A percentile compares a stretch with the other conserved stretches of the same genome.
Conservation (phyloP, 1,139 yeast species). For the Geotrichum siamense region DNA sequence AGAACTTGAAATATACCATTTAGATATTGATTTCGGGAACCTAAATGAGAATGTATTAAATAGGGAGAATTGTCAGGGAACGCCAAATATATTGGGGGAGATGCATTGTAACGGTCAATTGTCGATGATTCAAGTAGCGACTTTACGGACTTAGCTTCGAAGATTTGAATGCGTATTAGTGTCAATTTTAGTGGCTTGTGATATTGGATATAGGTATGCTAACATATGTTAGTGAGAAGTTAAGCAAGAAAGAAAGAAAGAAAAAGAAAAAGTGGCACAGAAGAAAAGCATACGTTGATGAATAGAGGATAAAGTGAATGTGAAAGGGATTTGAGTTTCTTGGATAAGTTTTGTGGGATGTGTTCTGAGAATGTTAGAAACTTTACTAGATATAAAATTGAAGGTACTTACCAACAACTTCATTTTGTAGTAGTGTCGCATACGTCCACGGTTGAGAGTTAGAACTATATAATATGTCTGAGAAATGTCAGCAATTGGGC, state of each 20-base stretch:
- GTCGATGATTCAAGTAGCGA: constrained; percentile 16
- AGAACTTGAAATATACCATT: constrained; percentile 54
- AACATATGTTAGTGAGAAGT: too few species aligned
- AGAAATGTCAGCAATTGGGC: neutral
- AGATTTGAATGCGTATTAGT: constrained; percentile 59
- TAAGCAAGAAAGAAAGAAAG: neutral
- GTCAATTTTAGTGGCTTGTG: constrained; percentile 36
- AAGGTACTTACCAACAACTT: constrained; percentile 5
- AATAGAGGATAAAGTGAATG: constrained; percentile 36
- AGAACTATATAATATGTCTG: constrained; percentile 50
- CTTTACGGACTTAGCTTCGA: constrained; percentile 39
- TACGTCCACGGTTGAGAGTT: constrained; percentile 49
- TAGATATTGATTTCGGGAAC: constrained; percentile 37
- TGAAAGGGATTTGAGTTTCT: constrained; percentile 45
- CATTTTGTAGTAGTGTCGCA: constrained; percentile 36
- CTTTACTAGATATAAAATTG: neutral
- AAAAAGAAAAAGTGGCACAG: neutral
- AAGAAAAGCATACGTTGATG: constrained; percentile 6
- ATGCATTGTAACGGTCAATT: constrained; percentile 45
- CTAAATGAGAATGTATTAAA: constrained; percentile 43
- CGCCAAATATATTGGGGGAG: constrained; percentile 50
- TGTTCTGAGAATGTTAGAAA: constrained; percentile 26
- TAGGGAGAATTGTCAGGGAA: constrained; percentile 63
- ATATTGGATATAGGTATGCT: constrained; percentile 8
- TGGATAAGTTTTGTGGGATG: constrained; percentile 34